Conservation (phyloP, 495 filamentous ascomycete genomes). For the Podospora conica region DNA sequence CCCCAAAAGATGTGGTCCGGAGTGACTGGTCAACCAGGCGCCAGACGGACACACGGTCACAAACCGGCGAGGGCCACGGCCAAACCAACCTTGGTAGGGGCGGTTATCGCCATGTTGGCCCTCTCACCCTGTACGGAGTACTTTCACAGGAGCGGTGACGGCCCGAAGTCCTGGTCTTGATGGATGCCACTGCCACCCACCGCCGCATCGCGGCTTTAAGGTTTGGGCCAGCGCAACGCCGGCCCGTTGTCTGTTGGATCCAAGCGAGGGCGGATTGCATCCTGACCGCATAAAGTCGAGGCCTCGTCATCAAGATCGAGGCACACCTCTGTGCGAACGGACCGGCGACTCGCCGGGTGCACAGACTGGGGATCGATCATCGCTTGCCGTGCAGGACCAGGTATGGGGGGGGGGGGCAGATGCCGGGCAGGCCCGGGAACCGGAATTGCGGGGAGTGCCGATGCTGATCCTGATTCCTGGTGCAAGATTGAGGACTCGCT, state of each 20-base stretch:
- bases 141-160: too few relatives aligned
- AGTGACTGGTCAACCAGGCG: conserved; percentile 22
- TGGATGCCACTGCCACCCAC: not conserved
- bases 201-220: not conserved
- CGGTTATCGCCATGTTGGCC: conserved; percentile 4
- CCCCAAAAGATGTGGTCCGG: conserved; percentile 19
- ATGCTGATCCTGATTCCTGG: not conserved
- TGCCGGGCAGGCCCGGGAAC: not conserved
- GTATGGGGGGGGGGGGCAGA: not conserved
- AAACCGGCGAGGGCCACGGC: not conserved
- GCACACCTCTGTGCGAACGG: not conserved
- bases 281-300: not conserved
- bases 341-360: not conserved
- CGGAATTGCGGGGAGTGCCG: not conserved
- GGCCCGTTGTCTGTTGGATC: not conserved
- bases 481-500: not conserved
- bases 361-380: not conserved
- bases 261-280: not conserved
- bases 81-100: not conserved
- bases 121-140: not conserved
- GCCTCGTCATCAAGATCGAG: not conserved
- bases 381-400: not conserved
- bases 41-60: conserved; percentile 6
- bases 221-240: not conserved
- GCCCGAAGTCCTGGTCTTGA: not conserved